Evolutionary conservation across 768 basidiomycete species (phyloP).

Genomic region (Mycena belliarum): DNA sequence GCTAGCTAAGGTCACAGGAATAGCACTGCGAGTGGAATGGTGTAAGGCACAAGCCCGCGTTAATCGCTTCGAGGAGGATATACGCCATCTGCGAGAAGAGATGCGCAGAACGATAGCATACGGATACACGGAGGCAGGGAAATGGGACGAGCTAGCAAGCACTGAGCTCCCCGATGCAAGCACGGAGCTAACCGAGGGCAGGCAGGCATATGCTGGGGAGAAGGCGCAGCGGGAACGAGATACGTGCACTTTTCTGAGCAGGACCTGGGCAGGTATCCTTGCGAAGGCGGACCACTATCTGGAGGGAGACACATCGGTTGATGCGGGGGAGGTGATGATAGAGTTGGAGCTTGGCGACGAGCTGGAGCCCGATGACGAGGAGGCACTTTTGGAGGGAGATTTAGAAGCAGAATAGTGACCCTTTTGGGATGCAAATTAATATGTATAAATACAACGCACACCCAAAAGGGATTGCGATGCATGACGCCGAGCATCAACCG

Average conservation of each 20-base stretch:
- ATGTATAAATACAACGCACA: no score
- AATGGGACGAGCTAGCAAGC: not conserved
- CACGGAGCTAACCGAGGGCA: not conserved
- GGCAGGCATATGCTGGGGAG: not conserved
- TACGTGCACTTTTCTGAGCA: not conserved
- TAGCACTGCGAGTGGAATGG: conserved; percentile 2
- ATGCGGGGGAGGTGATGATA: not conserved
- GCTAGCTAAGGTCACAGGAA: not conserved
- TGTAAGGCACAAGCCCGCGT: not conserved
- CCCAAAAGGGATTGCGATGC: no score
- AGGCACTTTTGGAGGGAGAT: not conserved
- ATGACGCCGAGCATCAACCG: no score
- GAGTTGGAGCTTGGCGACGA: not conserved
- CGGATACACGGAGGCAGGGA: not conserved
- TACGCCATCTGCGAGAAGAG: not conserved
- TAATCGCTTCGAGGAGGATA: conserved; percentile 1
- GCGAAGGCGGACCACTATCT: not conserved
- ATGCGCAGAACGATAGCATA: not conserved
- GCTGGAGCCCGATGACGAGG: not conserved
- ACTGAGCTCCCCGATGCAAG: not conserved
- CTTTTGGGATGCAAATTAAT: no score
- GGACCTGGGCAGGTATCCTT: not conserved
- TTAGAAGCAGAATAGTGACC: not conserved
- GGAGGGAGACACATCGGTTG: not conserved
- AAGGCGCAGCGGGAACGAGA: not conserved